Evolutionary conservation across 768 basidiomycete genomes (phyloP).

Genomic region (Trametes cingulata): DNA sequence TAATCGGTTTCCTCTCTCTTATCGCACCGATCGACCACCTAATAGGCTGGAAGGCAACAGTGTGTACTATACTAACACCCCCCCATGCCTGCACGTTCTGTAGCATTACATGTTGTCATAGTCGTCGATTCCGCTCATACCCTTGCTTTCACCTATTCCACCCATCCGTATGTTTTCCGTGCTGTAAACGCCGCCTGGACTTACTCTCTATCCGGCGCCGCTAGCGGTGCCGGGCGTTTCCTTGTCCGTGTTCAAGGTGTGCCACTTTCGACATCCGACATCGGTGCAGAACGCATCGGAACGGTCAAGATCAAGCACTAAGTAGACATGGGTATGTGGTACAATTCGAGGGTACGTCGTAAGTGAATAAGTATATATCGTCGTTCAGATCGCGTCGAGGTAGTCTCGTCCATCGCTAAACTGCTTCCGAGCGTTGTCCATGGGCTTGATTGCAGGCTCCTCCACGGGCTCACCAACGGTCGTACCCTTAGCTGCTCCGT

Average conservation of each 20-base stretch:
- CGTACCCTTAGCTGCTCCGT: not conserved
- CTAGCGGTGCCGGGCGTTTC: slow-evolving; percentile 2
- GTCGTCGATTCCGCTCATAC: slow-evolving; percentile 18
- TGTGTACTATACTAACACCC: slow-evolving; percentile 22
- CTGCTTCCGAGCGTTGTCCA: not conserved
- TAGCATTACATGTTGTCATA: slow-evolving; percentile 26
- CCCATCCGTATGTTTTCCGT: slow-evolving; percentile 10
- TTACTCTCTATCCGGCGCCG: slow-evolving; percentile 6
- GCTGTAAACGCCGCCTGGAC: slow-evolving; percentile 18
- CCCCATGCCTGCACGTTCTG: slow-evolving; percentile 22
- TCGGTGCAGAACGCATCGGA: not conserved
- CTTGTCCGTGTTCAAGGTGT: not conserved
- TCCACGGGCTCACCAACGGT: slow-evolving; percentile 4
- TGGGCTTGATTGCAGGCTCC: not conserved
- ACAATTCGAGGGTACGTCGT: slow-evolving; percentile 11
- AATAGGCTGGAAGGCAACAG: slow-evolving; percentile 21
- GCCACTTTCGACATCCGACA: too few relatives aligned
- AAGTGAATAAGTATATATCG: slow-evolving; percentile 5
- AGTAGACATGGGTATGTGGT: slow-evolving; percentile 1
- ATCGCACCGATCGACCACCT: not conserved
- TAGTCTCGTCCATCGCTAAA: not conserved
- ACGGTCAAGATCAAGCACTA: too few relatives aligned
- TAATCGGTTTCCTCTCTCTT: not conserved
- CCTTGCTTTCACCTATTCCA: slow-evolving; percentile 21
- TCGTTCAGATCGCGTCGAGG: not conserved